Conservation (phyloP, 2,329 filamentous ascomycete species). For the Raffaelea arxii region DNA sequence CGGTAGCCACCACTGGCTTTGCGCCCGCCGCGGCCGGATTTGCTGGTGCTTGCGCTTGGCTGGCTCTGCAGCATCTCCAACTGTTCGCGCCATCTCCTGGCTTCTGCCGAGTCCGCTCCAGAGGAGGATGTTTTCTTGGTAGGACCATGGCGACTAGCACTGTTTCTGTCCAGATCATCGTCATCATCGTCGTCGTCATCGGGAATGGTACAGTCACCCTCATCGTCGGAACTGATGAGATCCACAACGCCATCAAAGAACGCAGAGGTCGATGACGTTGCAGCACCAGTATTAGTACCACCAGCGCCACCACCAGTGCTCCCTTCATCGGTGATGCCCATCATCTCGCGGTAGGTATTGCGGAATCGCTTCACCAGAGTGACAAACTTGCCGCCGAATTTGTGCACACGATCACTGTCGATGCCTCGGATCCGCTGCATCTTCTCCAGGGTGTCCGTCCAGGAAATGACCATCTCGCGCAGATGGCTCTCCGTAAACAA, state of each 20-base stretch:
- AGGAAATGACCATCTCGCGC: constrained; percentile 62
- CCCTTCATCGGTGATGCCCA: constrained; percentile 20
- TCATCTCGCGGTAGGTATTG: constrained; percentile 38
- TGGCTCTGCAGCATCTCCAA: constrained; percentile 18
- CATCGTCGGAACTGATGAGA: constrained; percentile 31
- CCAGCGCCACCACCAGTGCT: background rate
- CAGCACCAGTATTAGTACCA: background rate
- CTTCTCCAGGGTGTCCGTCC: constrained; percentile 50
- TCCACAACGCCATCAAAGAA: constrained; percentile 39
- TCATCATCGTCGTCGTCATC: constrained; percentile 18
- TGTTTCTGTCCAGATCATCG: background rate
- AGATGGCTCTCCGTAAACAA: constrained; percentile 62
- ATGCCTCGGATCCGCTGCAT: constrained; percentile 58
- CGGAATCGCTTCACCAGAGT: constrained; percentile 43
- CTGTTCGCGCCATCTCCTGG: constrained; percentile 19
- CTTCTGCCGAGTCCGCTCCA: constrained; percentile 12
- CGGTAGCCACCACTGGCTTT: constrained; percentile 8
- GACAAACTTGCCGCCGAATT: constrained; percentile 52
- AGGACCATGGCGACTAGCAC: background rate
- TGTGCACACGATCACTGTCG: constrained; percentile 48
- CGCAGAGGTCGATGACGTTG: constrained; percentile 3
- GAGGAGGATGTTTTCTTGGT: background rate
- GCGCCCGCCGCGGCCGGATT: constrained; percentile 12
- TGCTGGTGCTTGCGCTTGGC: background rate
- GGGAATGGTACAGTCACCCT: constrained; percentile 15